Evolutionary conservation across 805 yeast species (phyloP), one percentile per base, ranked within the genome.

Genomic region (Maudiozyma saulgeensis): DNA sequence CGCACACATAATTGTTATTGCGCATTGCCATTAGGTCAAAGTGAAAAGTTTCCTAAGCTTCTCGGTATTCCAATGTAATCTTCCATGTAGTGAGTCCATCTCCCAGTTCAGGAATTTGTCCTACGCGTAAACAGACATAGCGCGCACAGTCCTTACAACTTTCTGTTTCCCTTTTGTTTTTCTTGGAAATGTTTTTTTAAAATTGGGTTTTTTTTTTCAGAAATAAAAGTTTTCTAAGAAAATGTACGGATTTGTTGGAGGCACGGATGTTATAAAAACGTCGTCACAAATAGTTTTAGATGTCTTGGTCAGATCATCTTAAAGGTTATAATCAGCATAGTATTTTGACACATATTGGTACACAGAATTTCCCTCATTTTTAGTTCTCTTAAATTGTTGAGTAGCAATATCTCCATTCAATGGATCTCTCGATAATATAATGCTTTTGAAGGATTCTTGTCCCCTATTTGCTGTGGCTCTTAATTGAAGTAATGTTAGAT

Each of bases 331-430:
- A 48, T 62, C 65, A 2, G 63, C 58, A 46, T 58, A 62, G 48
- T 52, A 62, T 46, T 56, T 62, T 21, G 53, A 48, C 19, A 62
- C 49, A 47, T 59, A 62, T 37, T 59, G 59, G 11, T 54, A 56
- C 11, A 62, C 39, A 23, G 62, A 52, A 47, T 55, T 58, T 8
- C 61, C 62, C 15, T 49, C 52, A 6, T 41, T 21, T 41, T 51
- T 56, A 2, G 47, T 19, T 19, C 61, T 44, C 46, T 19, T 32
- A n/a, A 18, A 43, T 25, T 49, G 49, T 15, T 19, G 25, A 4
- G 37, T 42, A 7, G 32, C 0, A 25, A 9, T 25, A 8, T 19
- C 35, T 23, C 15, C 9, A 8, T 25, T n/a, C 13, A 25, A 6
- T 41, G n/a, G 16, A 15, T 31, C 23, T 16, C 41, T 31, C 16